A percentile compares a stretch with the other conserved stretches of the same genome.
Evolutionary conservation across 75 land plant species (phyloP).

Genomic region (Sequoiadendron giganteum): DNA sequence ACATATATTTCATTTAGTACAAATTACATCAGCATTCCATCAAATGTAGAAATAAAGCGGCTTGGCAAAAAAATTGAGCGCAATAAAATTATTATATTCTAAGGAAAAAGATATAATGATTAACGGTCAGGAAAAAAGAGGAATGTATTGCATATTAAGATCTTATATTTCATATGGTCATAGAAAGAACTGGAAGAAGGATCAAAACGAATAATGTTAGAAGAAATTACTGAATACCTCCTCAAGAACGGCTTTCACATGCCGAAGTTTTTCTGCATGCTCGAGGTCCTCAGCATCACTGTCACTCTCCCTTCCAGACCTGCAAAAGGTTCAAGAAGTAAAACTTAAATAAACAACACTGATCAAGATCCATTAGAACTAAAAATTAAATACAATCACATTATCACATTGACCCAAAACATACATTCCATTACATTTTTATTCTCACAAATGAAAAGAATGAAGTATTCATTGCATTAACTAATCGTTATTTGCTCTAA

Average conservation of each 20-base stretch:
- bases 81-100: background rate
- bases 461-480: background rate
- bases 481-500: background rate
- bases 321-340: conserved; percentile 9
- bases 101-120: background rate
- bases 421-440: background rate
- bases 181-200: background rate
- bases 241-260: conserved; percentile 99
- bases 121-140: background rate
- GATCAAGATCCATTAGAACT: background rate
- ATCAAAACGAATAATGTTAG: background rate
- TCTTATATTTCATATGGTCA: background rate
- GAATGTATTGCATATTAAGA: background rate
- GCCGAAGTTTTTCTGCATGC: conserved; percentile 99
- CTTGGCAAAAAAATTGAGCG: background rate
- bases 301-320: conserved; percentile 95
- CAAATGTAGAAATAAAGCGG: background rate
- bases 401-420: background rate
- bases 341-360: background rate
- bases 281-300: conserved; percentile 97
- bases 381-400: background rate
- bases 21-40: background rate
- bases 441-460: background rate
- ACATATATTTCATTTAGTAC: background rate
- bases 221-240: conserved; percentile 56